A percentile compares a stretch with the other conserved stretches of the same genome.
Evolutionary conservation across 2,329 filamentous ascomycete species (phyloP).

Genomic region (Eurotiales sp.): DNA sequence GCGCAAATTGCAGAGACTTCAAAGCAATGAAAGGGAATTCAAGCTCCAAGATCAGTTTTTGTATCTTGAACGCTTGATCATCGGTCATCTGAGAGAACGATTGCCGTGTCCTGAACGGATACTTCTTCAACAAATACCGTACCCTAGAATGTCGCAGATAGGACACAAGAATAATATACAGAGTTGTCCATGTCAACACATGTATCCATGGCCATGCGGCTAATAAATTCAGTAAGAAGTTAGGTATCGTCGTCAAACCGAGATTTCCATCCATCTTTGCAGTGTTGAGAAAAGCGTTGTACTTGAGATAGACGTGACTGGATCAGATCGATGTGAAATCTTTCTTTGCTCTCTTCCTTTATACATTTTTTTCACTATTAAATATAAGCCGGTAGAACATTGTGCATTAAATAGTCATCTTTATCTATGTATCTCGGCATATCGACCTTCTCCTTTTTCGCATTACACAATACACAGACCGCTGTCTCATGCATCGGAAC

Average conservation of each 20-base stretch:
- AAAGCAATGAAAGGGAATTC: slow-evolving; percentile 55
- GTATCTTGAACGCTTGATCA: slow-evolving; percentile 50
- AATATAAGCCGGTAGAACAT: too few species aligned
- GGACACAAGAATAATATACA: background rate
- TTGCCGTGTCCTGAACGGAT: slow-evolving; percentile 40
- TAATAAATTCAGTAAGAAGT: too few species aligned
- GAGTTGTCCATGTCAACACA: background rate
- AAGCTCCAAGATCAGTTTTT: slow-evolving; percentile 41
- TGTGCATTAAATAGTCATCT: too few species aligned
- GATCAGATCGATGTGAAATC: background rate
- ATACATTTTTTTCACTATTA: too few species aligned
- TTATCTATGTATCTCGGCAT: too few species aligned
- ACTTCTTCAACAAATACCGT: slow-evolving; percentile 2
- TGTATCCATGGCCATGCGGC: background rate
- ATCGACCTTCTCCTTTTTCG: too few species aligned
- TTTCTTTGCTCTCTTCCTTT: background rate
- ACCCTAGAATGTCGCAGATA: slow-evolving; percentile 4
- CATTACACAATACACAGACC: too few species aligned
- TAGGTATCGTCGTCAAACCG: too few species aligned
- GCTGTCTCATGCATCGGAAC: too few species aligned
- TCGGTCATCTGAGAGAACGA: slow-evolving; percentile 51
- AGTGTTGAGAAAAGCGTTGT: too few species aligned
- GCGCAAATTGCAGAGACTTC: slow-evolving; percentile 54
- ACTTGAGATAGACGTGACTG: too few species aligned
- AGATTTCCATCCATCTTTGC: background rate